Conservation (phyloP, 1,139 yeast genomes). For the Candida neerlandica region DNA sequence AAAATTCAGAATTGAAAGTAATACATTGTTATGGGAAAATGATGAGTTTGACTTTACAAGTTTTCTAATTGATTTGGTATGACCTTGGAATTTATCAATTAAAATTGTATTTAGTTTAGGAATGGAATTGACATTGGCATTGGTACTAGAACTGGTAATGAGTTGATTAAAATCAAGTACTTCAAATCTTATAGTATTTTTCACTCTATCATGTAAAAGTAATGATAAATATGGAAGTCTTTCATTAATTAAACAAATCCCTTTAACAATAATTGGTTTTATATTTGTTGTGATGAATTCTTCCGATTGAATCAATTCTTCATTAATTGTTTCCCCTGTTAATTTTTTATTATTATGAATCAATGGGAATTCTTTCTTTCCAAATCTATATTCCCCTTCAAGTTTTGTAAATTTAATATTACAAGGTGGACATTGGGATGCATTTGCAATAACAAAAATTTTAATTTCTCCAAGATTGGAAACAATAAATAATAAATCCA, state of each 20-base stretch:
- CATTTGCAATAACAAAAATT: constrained; percentile 53
- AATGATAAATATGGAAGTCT: constrained; percentile 22
- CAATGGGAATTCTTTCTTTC: constrained; percentile 20
- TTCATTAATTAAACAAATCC: constrained; percentile 20
- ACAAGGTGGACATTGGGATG: constrained; percentile 52
- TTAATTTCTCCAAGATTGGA: constrained; percentile 47
- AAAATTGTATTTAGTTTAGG: constrained; percentile 21
- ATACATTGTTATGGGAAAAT: constrained; percentile 26
- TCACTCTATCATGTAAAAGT: constrained; percentile 42
- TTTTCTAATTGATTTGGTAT: constrained; percentile 72
- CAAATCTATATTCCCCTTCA: constrained; percentile 12
- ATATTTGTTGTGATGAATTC: constrained; percentile 20
- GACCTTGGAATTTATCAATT: constrained; percentile 73
- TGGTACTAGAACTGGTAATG: constrained; percentile 4
- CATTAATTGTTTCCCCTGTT: constrained; percentile 9
- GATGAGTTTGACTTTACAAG: constrained; percentile 57
- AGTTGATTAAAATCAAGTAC: constrained; percentile 21
- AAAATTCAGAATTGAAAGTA: constrained; percentile 46
- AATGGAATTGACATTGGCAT: no score
- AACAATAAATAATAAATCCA: constrained; percentile 60
- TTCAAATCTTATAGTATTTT: constrained; percentile 37
- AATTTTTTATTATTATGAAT: background rate
- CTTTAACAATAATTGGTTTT: constrained; percentile 31
- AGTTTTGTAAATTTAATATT: constrained; percentile 29
- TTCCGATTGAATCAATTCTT: constrained; percentile 14